Conservation (phyloP, 352 stramenopile genomes). For the Phytopythium oedochilum region DNA sequence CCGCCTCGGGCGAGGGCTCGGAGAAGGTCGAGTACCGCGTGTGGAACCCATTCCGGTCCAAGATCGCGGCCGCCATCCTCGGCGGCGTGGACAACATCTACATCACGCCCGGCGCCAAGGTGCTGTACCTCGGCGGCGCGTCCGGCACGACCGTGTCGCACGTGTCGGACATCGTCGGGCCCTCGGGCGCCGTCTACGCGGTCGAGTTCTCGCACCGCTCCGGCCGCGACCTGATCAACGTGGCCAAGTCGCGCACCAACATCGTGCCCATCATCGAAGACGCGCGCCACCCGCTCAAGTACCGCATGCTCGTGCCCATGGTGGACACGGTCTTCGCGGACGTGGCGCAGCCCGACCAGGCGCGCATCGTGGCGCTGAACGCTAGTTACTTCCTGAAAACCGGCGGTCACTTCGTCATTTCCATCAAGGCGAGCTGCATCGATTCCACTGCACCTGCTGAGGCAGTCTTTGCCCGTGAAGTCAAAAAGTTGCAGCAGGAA, state of each 20-base stretch:
- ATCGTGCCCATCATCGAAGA: slow-evolving; percentile 99
- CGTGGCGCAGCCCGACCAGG: slow-evolving; percentile 99
- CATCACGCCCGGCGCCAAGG: slow-evolving; percentile 97
- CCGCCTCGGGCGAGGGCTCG: slow-evolving; percentile 82
- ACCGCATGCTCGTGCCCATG: slow-evolving; percentile 99
- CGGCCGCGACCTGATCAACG: slow-evolving; percentile 98
- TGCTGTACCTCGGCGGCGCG: slow-evolving; percentile 98
- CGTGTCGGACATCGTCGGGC: slow-evolving; percentile 99
- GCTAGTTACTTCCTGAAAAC: slow-evolving; percentile 99
- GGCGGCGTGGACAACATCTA: slow-evolving; percentile 98
- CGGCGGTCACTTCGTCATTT: slow-evolving; percentile 99
- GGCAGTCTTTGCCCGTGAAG: slow-evolving; percentile 96
- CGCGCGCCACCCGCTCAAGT: slow-evolving; percentile 97
- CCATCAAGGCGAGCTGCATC: slow-evolving; percentile 99
- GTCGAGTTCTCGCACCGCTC: slow-evolving; percentile 99
- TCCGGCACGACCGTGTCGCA: slow-evolving; percentile 98
- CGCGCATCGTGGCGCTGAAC: slow-evolving; percentile 99
- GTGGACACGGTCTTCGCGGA: slow-evolving; percentile 99
- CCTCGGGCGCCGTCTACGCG: slow-evolving; percentile 96
- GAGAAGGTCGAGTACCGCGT: slow-evolving; percentile 99
- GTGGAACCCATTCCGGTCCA: slow-evolving; percentile 99
- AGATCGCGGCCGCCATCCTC: slow-evolving; percentile 98
- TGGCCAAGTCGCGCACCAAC: slow-evolving; percentile 99
- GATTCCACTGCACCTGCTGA: slow-evolving; percentile 98
- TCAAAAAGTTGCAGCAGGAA: slow-evolving; percentile 97